Conservation (phyloP, 805 yeast species). For the Kuraishia capsulata region DNA sequence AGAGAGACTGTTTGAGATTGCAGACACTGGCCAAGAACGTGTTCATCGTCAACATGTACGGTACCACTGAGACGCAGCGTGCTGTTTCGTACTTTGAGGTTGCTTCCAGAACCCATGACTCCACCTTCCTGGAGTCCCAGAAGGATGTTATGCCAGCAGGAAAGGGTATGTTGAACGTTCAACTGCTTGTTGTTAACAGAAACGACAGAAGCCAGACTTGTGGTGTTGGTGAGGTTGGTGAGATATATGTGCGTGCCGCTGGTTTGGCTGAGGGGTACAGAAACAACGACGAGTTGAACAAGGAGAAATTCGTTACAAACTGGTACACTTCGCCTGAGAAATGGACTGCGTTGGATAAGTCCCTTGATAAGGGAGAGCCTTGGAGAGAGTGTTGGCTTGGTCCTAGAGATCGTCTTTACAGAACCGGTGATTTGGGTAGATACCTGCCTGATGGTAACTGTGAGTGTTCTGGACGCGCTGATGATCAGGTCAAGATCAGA, state of each 20-base stretch:
- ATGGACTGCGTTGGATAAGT: slow-evolving; percentile 52
- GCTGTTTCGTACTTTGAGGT: slow-evolving; percentile 94
- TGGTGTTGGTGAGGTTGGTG: slow-evolving; percentile 99
- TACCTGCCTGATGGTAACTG: slow-evolving; percentile 96
- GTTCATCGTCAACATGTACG: slow-evolving; percentile 93
- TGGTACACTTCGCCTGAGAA: slow-evolving; percentile 74
- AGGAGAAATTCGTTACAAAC: slow-evolving; percentile 77
- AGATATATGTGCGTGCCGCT: slow-evolving; percentile 95
- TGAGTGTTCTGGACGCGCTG: slow-evolving; percentile 98
- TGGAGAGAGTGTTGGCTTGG: slow-evolving; percentile 87
- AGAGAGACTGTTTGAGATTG: slow-evolving; percentile 89
- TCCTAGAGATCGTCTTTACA: slow-evolving; percentile 89
- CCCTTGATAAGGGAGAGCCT: slow-evolving; percentile 33
- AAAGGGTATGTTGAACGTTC: slow-evolving; percentile 93
- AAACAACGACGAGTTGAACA: slow-evolving; percentile 81
- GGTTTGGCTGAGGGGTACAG: slow-evolving; percentile 97
- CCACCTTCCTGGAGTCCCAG: slow-evolving; percentile 67
- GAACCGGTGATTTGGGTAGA: slow-evolving; percentile 97
- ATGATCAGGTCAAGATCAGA: slow-evolving; percentile 96
- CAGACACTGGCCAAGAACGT: slow-evolving; percentile 90
- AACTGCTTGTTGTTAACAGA: slow-evolving; percentile 86
- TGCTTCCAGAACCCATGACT: slow-evolving; percentile 58
- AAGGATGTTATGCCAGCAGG: slow-evolving; percentile 99
- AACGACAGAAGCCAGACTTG: slow-evolving; percentile 83
- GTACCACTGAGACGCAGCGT: slow-evolving; percentile 98